Base-by-base conservation (phyloP, 192 early-diverging fungal genomes). In the Endogone sp. region DNA sequence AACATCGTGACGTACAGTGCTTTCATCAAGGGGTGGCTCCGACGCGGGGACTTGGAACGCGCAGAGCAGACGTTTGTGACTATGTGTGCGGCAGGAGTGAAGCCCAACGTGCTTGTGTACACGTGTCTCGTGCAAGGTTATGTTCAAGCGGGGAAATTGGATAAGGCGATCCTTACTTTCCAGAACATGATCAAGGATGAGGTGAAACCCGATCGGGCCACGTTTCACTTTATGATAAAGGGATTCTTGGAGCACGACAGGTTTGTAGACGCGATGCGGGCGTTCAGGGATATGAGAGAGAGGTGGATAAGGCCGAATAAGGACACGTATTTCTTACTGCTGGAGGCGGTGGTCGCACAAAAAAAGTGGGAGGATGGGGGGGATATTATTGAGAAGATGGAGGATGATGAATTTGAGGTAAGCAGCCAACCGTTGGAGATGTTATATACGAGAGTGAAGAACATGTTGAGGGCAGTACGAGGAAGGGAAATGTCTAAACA, bases 61-160 rank as follows among this genome's bases (percentile, higher is more conserved):
- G 75, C 75, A 10, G 67, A 73, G 23, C 29, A 31, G 1, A 64
- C 71, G 3, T 57, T 73, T 16, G 22, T 29, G 13, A 26, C 66
- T 0, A 58, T 73, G 62, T 31, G 61, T 44, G 44, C 32, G 27
- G 37, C 58, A n/a, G 30, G 66, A 0, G 56, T 70, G 22, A 29
- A 37, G 9, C 75, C 75, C 16, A 72, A 71, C 13, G 68, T 77
- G 3, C 70, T 73, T n/a, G 72, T 71, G 2, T 73, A 64, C 13
- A 77, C 75, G 25, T 72, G 69, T 57, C 56, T 77, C 0, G 49
- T 77, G 2, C 75, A 77, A 67, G 75, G 75, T 3, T 67, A 73
- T 64, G 67, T 63, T 2, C 63, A 73, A 26, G 31, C 32, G 20
- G 27, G 54, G 44, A 32, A 77, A 32, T 30, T 77, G 2, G 26